phyloP scores from a whole-genome alignment of 2,329 filamentous ascomycete species.

The Leptosphaerulina australis region DNA sequence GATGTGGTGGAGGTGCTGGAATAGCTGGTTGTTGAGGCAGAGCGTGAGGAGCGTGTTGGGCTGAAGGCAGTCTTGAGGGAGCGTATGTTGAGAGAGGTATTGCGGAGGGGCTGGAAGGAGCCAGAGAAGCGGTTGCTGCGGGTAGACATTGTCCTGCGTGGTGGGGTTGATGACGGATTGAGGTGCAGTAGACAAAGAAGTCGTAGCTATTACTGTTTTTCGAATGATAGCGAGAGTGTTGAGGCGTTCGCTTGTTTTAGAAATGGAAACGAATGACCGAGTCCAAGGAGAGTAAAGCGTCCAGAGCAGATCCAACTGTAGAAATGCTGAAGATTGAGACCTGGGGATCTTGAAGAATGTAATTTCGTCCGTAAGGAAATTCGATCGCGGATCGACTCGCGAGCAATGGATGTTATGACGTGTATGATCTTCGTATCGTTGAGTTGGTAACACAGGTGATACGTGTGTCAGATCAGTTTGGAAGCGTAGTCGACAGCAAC shows the following conservation, averaged over 20 bases:
- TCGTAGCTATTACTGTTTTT: conserved; percentile 9
- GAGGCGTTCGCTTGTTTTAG: conserved; percentile 1
- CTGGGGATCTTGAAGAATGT: conserved; percentile 14
- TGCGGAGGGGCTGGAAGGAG: conserved; percentile 44
- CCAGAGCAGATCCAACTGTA: conserved; percentile 26
- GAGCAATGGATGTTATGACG: conserved; percentile 20
- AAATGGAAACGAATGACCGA: conserved; percentile 1
- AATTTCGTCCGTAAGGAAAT: conserved; percentile 8
- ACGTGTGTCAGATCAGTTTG: conserved; percentile 13
- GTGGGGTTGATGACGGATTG: conserved; percentile 11
- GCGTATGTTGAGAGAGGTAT: conserved; percentile 35
- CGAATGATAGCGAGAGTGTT: conserved; percentile 13
- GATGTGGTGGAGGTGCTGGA: conserved; percentile 37
- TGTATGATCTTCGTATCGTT: conserved; percentile 17
- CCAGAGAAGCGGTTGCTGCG: conserved; percentile 47
- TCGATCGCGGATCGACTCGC: conserved; percentile 3
- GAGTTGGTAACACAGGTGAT: conserved; percentile 20
- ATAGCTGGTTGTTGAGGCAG: conserved; percentile 28
- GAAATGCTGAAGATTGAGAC: conserved; percentile 11
- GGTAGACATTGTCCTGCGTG: conserved; percentile 36
- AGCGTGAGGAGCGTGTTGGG: conserved; percentile 41
- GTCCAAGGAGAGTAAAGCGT: conserved; percentile 10
- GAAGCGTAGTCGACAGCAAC: conserved; percentile 5
- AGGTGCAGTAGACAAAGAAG: conserved; percentile 1
- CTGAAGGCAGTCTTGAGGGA: conserved; percentile 46